Conservation (phyloP, 78 protist genomes). For the Tieghemostelium lacteum region DNA sequence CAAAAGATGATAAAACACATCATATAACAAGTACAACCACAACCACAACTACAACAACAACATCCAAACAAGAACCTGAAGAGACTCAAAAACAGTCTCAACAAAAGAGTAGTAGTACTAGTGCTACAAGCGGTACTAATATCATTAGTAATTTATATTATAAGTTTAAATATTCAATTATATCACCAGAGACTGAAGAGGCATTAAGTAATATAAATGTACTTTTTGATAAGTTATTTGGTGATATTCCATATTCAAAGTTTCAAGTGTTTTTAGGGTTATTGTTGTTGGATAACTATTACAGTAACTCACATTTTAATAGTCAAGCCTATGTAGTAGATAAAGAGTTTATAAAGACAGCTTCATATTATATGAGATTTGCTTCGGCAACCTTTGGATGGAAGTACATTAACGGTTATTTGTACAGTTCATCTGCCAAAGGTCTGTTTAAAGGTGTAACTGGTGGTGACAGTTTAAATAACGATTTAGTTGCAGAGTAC, state of each 20-base stretch:
- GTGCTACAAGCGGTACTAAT: slow-evolving; percentile 4
- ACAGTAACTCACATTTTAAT: slow-evolving; percentile 43
- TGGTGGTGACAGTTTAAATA: slow-evolving; percentile 41
- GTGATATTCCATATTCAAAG: slow-evolving; percentile 57
- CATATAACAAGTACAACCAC: slow-evolving; percentile 16
- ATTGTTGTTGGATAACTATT: slow-evolving; percentile 70
- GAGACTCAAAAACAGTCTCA: background rate
- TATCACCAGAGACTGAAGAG: slow-evolving; percentile 76
- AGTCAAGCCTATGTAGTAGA: slow-evolving; percentile 14
- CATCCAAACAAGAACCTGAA: background rate
- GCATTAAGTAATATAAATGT: slow-evolving; percentile 59
- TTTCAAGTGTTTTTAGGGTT: slow-evolving; percentile 57
- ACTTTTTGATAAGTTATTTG: slow-evolving; percentile 41
- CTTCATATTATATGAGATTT: slow-evolving; percentile 39
- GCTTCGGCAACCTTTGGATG: slow-evolving; percentile 71
- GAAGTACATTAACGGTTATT: slow-evolving; percentile 49
- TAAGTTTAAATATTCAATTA: slow-evolving; percentile 45
- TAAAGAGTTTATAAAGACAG: slow-evolving; percentile 17
- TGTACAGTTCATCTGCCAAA: background rate
- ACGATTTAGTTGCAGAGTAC: slow-evolving; percentile 28
- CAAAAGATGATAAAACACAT: background rate
- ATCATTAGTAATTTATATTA: slow-evolving; percentile 1
- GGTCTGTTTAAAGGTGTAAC: slow-evolving; percentile 56
- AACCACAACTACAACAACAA: slow-evolving; percentile 20
- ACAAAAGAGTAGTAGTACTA: background rate